Evolutionary conservation across 2,329 filamentous ascomycete species (phyloP).

Genomic region (Neonectria sp.): DNA sequence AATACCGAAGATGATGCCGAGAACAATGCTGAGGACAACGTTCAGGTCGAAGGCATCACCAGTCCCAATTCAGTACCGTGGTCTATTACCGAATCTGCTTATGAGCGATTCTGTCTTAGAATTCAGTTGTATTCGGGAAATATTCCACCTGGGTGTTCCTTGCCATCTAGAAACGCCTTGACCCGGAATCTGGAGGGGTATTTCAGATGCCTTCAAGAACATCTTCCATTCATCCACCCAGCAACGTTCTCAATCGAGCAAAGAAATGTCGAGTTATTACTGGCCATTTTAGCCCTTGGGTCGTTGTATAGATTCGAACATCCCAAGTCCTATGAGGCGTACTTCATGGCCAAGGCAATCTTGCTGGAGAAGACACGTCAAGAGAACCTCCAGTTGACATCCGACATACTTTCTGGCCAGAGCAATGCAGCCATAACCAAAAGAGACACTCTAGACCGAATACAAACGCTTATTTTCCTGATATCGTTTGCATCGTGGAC

Average conservation of each 20-base stretch:
- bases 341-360: conserved; percentile 10
- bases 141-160: not conserved
- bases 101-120: not conserved
- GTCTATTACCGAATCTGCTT: not conserved
- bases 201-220: conserved; percentile 8
- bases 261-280: not conserved
- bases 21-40: not conserved
- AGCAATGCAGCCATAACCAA: not conserved
- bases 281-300: conserved; percentile 4
- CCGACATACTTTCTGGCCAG: not conserved
- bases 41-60: not conserved
- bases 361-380: not conserved
- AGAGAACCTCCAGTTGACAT: not conserved
- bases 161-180: conserved; percentile 8
- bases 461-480: not conserved
- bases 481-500: conserved; percentile 10
- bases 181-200: conserved; percentile 4
- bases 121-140: not conserved
- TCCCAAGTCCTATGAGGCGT: not conserved
- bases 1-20: not conserved
- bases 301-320: conserved; percentile 8
- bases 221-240: conserved; percentile 16
- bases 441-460: not conserved
- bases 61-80: not conserved
- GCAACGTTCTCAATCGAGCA: not conserved